Base-by-base conservation (phyloP, 768 basidiomycete genomes). In the Phylloporus sp. region DNA sequence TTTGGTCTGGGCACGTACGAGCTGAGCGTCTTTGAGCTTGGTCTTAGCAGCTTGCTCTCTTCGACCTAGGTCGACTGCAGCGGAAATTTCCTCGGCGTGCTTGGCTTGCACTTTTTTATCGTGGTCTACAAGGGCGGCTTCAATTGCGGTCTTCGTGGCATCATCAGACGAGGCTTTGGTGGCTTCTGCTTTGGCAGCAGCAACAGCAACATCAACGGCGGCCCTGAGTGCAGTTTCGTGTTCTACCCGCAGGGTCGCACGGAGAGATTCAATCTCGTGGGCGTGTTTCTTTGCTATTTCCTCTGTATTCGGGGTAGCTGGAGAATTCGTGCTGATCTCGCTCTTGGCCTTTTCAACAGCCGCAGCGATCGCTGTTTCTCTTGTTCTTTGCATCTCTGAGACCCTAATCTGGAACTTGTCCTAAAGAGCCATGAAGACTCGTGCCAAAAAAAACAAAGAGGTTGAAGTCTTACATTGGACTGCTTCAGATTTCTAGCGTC, bases 11-110 rank as follows among this genome's bases (percentile, higher is more conserved):
- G 80, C 72, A 45, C 73, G 78, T 27, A 82, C 74, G n/a, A 90
- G 70, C 57, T 86, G 86, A 2, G 73, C 70, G 57, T 91, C 88
- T 69, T 89, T 90, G 38, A 91, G 57, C 64, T 85, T 87, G 29
- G 70, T 64, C 70, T 85, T 86, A 22, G 80, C 73, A 2, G 60
- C 71, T 45, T 77, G 73, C 56, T 91, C 88, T 72, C 78, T 72
- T 42, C 88, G 74, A 3, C 88, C 88, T 3, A 80, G 72, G 45
- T 91, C 88, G 7, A 85, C 75, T 1, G 88, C 88, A 6, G 79
- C 73, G 3, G 74, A 74, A 29, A 88, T 79, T 46, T 86, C 85
- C 22, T 79, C 73, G 6, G 73, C 71, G 22, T 80, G 80, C 35
- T 70, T 73, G 11, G 72, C 68, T 62, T 78, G 71, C 5, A 76